Evolutionary conservation across 768 basidiomycete genomes (phyloP).

Genomic region (Chalciporus chontae): DNA sequence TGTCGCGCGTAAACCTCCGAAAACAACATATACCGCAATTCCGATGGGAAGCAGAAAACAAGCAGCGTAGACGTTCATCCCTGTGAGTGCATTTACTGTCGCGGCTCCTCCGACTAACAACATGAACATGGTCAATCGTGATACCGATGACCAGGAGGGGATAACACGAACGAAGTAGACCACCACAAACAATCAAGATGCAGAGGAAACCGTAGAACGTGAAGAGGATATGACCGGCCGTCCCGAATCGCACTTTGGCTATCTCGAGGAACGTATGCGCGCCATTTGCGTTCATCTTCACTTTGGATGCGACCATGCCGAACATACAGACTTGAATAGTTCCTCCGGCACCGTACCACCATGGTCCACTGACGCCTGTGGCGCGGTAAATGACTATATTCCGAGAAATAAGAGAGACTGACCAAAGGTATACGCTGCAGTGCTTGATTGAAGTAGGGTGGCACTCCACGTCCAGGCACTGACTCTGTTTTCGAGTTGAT

Average conservation of each 20-base stretch:
- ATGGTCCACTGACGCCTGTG: conserved; percentile 46
- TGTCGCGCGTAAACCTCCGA: conserved; percentile 43
- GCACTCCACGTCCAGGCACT: conserved; percentile 60
- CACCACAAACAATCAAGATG: conserved; percentile 49
- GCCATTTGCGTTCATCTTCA: conserved; percentile 58
- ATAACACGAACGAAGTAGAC: conserved; percentile 40
- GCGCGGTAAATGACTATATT: background rate
- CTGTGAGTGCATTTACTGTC: conserved; percentile 43
- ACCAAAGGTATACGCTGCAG: conserved; percentile 48
- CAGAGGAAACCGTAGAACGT: conserved; percentile 51
- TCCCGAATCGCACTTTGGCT: conserved; percentile 47
- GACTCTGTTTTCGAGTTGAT: conserved; percentile 28
- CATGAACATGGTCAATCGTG: background rate
- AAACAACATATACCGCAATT: conserved; percentile 40
- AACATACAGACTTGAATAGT: conserved; percentile 55
- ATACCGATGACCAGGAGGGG: background rate
- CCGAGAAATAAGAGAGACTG: background rate
- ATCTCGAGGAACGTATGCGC: conserved; percentile 61
- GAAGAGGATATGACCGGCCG: conserved; percentile 45
- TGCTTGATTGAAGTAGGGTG: conserved; percentile 51
- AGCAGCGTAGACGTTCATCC: conserved; percentile 43
- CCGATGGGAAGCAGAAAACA: conserved; percentile 45
- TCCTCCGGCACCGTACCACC: conserved; percentile 51
- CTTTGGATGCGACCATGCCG: conserved; percentile 49
- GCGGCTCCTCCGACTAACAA: conserved; percentile 43